Evolutionary conservation across 2,329 filamentous ascomycete genomes (phyloP).

Genomic region (Cladobotryum mycophilum): DNA sequence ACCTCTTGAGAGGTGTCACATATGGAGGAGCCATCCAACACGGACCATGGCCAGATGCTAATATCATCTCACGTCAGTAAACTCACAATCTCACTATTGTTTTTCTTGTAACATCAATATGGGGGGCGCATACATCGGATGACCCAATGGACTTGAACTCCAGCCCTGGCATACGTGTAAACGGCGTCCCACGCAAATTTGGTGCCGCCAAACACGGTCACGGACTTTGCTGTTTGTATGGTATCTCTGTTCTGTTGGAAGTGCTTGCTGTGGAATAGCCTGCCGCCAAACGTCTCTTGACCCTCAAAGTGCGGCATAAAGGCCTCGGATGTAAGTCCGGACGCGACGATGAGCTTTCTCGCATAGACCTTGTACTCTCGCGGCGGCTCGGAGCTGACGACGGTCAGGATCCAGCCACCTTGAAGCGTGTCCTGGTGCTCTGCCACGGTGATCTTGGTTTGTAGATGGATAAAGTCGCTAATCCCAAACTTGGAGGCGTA

Average conservation of each 20-base stretch:
- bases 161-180: conserved; percentile 52
- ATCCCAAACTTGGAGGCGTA: conserved; percentile 40
- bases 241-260: conserved; percentile 36
- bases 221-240: conserved; percentile 34
- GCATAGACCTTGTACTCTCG: conserved; percentile 28
- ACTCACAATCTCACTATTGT: background rate
- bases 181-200: conserved; percentile 63
- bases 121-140: conserved; percentile 39
- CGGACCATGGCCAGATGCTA: conserved; percentile 50
- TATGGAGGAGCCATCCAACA: conserved; percentile 53
- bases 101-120: background rate
- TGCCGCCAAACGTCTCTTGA: conserved; percentile 37
- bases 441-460: conserved; percentile 34
- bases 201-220: conserved; percentile 54
- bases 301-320: conserved; percentile 41
- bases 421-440: conserved; percentile 33
- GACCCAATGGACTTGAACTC: conserved; percentile 53
- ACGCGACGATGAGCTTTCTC: conserved; percentile 47
- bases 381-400: conserved; percentile 15
- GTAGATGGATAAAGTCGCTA: conserved; percentile 32
- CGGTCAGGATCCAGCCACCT: conserved; percentile 38
- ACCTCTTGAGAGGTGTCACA: conserved; percentile 61
- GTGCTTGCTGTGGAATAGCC: conserved; percentile 45
- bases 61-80: conserved; percentile 2
- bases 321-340: conserved; percentile 46